A percentile compares a stretch with the other conserved stretches of the same genome.
These are phyloP conservation scores for Ophiostoma perfectum DNA, from an alignment of 2,329 filamentous ascomycete genomes.

Conservation along the genomic window DNA sequence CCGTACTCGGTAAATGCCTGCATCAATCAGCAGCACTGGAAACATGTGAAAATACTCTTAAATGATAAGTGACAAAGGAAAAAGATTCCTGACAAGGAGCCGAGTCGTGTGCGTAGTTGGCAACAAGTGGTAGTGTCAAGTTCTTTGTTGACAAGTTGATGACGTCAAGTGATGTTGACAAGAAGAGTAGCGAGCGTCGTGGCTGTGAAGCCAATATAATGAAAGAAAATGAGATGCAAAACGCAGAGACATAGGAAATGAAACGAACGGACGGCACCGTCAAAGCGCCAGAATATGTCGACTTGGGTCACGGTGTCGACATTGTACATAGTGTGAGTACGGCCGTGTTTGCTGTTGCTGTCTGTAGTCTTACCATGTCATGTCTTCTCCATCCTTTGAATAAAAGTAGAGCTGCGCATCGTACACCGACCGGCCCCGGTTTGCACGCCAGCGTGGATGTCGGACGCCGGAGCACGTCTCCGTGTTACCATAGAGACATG, in stretches of 20 bases:
- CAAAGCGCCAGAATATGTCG: neutral
- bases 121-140: neutral
- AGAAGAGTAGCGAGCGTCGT: neutral
- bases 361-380: neutral
- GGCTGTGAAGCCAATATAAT: neutral
- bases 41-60: neutral
- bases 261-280: neutral
- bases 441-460: constrained; percentile 17
- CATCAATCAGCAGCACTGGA: neutral
- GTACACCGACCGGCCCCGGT: neutral
- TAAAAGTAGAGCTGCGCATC: neutral
- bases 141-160: neutral
- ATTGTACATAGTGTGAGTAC: neutral
- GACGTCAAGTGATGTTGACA: neutral
- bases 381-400: neutral
- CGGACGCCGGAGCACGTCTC: constrained; percentile 24
- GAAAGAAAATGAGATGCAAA: neutral
- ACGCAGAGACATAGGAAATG: neutral
- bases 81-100: neutral
- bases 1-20: neutral
- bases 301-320: neutral
- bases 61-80: neutral
- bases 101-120: neutral
- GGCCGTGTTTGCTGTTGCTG: neutral
- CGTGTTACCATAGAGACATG: constrained; percentile 24